Conservation (phyloP, 164 flowering plant species). For the Umbellularia californica region DNA sequence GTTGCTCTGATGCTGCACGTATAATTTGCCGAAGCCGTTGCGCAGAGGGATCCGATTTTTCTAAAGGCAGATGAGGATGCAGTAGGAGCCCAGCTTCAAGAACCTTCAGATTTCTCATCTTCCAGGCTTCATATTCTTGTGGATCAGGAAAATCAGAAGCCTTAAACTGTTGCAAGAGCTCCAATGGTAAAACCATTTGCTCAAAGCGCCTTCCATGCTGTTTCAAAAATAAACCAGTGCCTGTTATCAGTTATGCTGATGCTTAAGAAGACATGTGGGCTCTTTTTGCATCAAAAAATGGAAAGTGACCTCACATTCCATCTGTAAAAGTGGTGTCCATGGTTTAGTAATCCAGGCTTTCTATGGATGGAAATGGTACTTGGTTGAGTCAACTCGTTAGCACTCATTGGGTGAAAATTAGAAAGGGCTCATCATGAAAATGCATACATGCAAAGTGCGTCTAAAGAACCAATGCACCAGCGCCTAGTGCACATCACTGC, state of each 20-base stretch:
- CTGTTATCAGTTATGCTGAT: not conserved
- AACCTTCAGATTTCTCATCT: slow-evolving; percentile 58
- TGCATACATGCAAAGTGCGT: too few relatives aligned
- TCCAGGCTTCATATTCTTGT: slow-evolving; percentile 74
- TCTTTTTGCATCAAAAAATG: too few relatives aligned
- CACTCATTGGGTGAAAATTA: not conserved
- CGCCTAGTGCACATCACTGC: too few relatives aligned
- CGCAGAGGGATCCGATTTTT: slow-evolving; percentile 35
- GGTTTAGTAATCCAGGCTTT: too few relatives aligned
- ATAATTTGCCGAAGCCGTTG: slow-evolving; percentile 55
- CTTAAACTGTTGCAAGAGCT: slow-evolving; percentile 77
- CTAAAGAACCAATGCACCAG: too few relatives aligned
- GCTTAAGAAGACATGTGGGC: not conserved
- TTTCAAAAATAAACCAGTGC: slow-evolving; percentile 7
- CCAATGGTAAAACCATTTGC: slow-evolving; percentile 72
- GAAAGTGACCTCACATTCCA: too few relatives aligned
- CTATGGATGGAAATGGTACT: not conserved
- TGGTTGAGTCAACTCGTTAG: not conserved
- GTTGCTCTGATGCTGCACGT: slow-evolving; percentile 46
- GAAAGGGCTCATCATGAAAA: too few relatives aligned
- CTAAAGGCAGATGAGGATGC: slow-evolving; percentile 59
- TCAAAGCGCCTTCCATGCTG: slow-evolving; percentile 86
- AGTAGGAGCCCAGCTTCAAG: slow-evolving; percentile 81
- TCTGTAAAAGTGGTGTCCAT: too few relatives aligned
- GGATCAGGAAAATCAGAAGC: slow-evolving; percentile 63